A percentile compares a stretch with the other conserved stretches of the same genome.
Evolutionary conservation across 106 monocot genomes (phyloP).

Genomic region (Amphibolis antarctica): DNA sequence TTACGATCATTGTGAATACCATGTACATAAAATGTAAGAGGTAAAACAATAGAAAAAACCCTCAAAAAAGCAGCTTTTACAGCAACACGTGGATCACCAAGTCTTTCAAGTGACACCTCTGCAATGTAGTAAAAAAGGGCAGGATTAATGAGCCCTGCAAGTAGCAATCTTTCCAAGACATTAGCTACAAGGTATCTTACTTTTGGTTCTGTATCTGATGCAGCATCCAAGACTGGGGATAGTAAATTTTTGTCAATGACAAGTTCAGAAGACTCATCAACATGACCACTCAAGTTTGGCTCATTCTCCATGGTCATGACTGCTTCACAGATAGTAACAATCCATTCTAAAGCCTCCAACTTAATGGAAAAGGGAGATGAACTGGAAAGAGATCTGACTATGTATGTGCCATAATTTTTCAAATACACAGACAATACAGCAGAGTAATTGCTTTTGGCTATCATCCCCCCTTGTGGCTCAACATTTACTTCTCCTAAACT

Average conservation of each 20-base stretch:
- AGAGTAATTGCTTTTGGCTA: slow-evolving; percentile 2
- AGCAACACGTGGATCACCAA: slow-evolving; percentile 60
- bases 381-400: slow-evolving; percentile 38
- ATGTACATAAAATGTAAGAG: slow-evolving; percentile 35
- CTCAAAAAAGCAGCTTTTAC: slow-evolving; percentile 47
- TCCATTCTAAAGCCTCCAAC: slow-evolving; percentile 59
- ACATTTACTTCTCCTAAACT: slow-evolving; percentile 4
- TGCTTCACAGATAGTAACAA: slow-evolving; percentile 31
- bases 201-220: slow-evolving; percentile 67
- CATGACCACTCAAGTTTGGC: slow-evolving; percentile 4
- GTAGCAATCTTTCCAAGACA: slow-evolving; percentile 54
- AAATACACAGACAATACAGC: slow-evolving; percentile 30
- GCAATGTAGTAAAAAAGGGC: slow-evolving; percentile 34
- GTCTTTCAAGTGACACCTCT: slow-evolving; percentile 56
- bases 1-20: slow-evolving; percentile 32
- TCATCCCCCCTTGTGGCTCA: slow-evolving; percentile 7
- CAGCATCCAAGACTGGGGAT: slow-evolving; percentile 45
- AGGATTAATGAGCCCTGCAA: slow-evolving; percentile 50
- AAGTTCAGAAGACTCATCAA: slow-evolving; percentile 15
- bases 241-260: slow-evolving; percentile 38
- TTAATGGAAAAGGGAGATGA: slow-evolving; percentile 55
- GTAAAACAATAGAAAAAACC: slow-evolving; percentile 49
- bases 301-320: slow-evolving; percentile 19
- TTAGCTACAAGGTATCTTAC: slow-evolving; percentile 57
- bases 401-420: slow-evolving; percentile 30